These are phyloP conservation scores for Rhodotorula sp. DNA, from an alignment of 1,284 basidiomycete species.

Conservation along the genomic window DNA sequence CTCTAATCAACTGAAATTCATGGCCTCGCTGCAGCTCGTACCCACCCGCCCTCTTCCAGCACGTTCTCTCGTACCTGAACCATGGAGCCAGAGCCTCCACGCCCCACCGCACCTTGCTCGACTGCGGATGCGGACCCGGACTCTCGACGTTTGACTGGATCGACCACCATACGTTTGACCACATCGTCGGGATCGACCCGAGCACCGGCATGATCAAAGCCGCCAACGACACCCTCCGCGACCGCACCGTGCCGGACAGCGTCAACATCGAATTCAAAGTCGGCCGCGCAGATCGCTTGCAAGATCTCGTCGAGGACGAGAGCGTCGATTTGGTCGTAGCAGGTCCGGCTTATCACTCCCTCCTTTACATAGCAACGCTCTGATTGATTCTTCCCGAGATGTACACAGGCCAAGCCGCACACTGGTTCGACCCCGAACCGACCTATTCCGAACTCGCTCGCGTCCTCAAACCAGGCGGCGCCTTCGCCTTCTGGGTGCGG, in stretches of 20 bases:
- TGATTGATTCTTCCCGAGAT: background rate
- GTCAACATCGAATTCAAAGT: constrained; percentile 35
- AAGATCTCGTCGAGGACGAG: constrained; percentile 58
- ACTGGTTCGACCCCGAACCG: constrained; percentile 78
- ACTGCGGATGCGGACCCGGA: constrained; percentile 44
- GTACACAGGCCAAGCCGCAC: constrained; percentile 69
- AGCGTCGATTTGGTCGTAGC: constrained; percentile 73
- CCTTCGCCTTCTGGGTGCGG: constrained; percentile 70
- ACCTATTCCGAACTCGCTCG: constrained; percentile 70
- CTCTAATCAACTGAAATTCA: background rate
- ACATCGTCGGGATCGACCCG: constrained; percentile 71
- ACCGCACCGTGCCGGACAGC: constrained; percentile 32
- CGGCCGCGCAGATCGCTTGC: constrained; percentile 55
- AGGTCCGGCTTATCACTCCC: constrained; percentile 54
- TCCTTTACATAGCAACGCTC: background rate
- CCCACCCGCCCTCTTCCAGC: constrained; percentile 24
- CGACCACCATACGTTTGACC: constrained; percentile 54
- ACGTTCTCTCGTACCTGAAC: constrained; percentile 26
- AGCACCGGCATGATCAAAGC: constrained; percentile 68
- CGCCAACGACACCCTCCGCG: constrained; percentile 55
- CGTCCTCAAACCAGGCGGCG: constrained; percentile 66
- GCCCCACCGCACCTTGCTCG: constrained; percentile 27
- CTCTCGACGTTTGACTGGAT: constrained; percentile 34
- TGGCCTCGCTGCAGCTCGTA: constrained; percentile 23
- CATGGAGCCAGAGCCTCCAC: background rate